These are phyloP conservation scores for Apostasia shenzhenica DNA, from an alignment of 106 monocot species.

Conservation along the genomic window DNA sequence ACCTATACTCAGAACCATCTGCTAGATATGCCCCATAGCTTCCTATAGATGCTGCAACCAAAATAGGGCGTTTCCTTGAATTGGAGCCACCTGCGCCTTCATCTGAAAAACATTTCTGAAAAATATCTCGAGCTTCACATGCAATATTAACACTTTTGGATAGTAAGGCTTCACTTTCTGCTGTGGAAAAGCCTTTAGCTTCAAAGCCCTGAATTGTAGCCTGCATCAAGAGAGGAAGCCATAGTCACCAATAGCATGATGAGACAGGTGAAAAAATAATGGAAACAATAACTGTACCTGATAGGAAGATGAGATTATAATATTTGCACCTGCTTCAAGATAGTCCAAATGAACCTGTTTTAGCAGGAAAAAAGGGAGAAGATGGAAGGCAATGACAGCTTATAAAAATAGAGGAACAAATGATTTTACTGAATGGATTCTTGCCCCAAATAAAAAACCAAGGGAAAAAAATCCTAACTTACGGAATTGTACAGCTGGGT, in stretches of 20 bases:
- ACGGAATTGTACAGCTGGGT: too few species aligned
- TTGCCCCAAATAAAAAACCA: too few species aligned
- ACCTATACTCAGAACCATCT: slow-evolving; percentile 96
- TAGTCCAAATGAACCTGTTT: slow-evolving; percentile 89
- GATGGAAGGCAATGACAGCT: not conserved
- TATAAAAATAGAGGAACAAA: not conserved
- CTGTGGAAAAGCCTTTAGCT: slow-evolving; percentile 52
- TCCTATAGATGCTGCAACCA: slow-evolving; percentile 87
- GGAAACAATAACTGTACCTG: slow-evolving; percentile 39
- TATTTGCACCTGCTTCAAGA: slow-evolving; percentile 87
- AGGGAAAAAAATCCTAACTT: too few species aligned
- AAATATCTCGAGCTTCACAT: slow-evolving; percentile 70
- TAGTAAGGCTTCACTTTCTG: slow-evolving; percentile 73
- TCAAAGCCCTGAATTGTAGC: slow-evolving; percentile 90
- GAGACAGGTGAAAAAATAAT: slow-evolving; percentile 1
- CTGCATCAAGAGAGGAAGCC: slow-evolving; percentile 20
- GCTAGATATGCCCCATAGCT: slow-evolving; percentile 96
- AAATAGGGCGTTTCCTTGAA: slow-evolving; percentile 22
- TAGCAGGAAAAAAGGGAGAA: not conserved
- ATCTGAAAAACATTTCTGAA: slow-evolving; percentile 17
- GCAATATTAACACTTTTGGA: slow-evolving; percentile 83
- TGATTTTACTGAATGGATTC: too few species aligned
- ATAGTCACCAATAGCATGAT: not conserved
- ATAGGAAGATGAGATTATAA: slow-evolving; percentile 88
- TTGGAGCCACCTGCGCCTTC: not conserved